Percentiles rank a stretch among this genome's conserved stretches.
Evolutionary conservation across 352 stramenopile genomes (phyloP).

Genomic region (Achlya hypogyna): DNA sequence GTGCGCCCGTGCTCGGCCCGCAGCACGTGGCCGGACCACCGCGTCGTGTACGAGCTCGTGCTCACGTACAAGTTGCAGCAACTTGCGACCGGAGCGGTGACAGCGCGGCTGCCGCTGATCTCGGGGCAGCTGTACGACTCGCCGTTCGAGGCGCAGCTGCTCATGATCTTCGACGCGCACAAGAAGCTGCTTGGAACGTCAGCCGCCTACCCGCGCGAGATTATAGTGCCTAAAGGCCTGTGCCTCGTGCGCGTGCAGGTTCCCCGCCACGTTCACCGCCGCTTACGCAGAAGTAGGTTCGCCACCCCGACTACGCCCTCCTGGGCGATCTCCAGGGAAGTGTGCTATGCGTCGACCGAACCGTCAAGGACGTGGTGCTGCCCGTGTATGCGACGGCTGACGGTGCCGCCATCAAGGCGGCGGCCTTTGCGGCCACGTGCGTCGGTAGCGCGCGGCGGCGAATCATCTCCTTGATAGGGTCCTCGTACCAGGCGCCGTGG

Average conservation of each 20-base stretch:
- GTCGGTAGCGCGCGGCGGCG: neutral
- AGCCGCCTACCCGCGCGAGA: slow-evolving; percentile 75
- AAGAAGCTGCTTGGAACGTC: slow-evolving; percentile 83
- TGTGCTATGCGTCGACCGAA: slow-evolving; percentile 59
- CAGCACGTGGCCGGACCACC: slow-evolving; percentile 76
- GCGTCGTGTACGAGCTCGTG: slow-evolving; percentile 82
- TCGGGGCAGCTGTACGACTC: slow-evolving; percentile 89
- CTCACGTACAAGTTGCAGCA: slow-evolving; percentile 67
- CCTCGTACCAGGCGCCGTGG: slow-evolving; percentile 30
- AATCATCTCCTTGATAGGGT: neutral
- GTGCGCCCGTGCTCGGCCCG: slow-evolving; percentile 67
- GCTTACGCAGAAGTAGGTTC: slow-evolving; percentile 23
- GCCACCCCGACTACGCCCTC: slow-evolving; percentile 70
- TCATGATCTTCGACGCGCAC: slow-evolving; percentile 90
- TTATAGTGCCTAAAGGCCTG: slow-evolving; percentile 64
- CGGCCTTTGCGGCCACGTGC: slow-evolving; percentile 41
- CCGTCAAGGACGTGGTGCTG: slow-evolving; percentile 60
- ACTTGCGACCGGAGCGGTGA: slow-evolving; percentile 46
- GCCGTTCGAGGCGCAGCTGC: slow-evolving; percentile 86
- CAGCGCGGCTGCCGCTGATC: slow-evolving; percentile 60
- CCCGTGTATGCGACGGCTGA: slow-evolving; percentile 58
- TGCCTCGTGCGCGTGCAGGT: slow-evolving; percentile 58
- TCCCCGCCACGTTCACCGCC: too few relatives aligned
- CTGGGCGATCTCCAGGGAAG: slow-evolving; percentile 76
- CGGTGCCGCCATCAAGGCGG: slow-evolving; percentile 44